Evolutionary conservation across 116 monocot species (phyloP), one percentile per base, ranked within the genome.

Genomic region (Papilionanthe hybrid): DNA sequence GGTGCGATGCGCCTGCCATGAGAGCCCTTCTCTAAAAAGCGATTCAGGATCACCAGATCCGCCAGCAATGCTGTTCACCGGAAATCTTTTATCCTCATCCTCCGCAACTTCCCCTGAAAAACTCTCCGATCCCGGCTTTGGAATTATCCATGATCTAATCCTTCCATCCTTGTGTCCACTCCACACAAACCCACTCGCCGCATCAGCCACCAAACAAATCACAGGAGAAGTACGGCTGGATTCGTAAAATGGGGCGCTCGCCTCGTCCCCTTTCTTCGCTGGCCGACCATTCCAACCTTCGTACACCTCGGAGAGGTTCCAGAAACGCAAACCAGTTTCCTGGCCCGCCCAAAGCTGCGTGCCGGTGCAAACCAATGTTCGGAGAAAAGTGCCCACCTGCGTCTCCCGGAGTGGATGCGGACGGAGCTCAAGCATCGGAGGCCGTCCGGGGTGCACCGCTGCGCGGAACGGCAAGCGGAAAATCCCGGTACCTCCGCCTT

Each of bases 131-230:
- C 10, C 27, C 15, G 55, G 37, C 53, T 27, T 48, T 23, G 78
- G 82, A 50, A 88, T 83, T 66, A 42, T 82, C 90, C 87, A 87
- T 4, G 93, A 88, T 76, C 91, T 76, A 23, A 99, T 92, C 87
- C 87, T 99, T 19, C 99, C 99, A 75, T 99, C 99, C 85, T 89
- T 99, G 81, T 99, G 99, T 47, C 99, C 99, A 41, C 88, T 95
- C 95, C 95, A 99, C 0, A 99, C 78, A 77, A 95, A 66, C 37
- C 86, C 74, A 32, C 49, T 88, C 10, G 90, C 93, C 1, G 19
- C 81, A 48, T 99, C 99, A 20, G 86, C 86, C 7, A 82, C 91
- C 83, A 95, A 63, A 69, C 99, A 99, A 47, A 95, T 22, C 29
- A 86, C 80, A 9, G 94, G 90, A 18, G 91, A 82, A 20, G 88